Evolutionary conservation across 208 protist species (phyloP).

Genomic region (Crithidia acanthocephali): DNA sequence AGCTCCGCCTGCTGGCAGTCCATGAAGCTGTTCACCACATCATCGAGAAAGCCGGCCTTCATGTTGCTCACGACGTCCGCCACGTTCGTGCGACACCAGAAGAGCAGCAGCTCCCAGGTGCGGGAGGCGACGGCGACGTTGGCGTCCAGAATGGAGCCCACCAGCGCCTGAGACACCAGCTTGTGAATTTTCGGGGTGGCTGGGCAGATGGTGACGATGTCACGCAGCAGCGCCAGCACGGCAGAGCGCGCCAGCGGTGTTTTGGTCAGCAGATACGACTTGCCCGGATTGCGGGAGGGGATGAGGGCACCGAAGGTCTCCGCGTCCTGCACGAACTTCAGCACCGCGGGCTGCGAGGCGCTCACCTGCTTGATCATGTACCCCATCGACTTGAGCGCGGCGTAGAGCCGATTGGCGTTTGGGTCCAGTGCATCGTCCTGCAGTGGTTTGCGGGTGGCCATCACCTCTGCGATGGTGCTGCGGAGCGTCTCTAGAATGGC

Average conservation of each 20-base stretch:
- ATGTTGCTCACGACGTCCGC: constrained; percentile 62
- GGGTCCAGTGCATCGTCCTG: constrained; percentile 75
- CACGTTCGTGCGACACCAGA: constrained; percentile 67
- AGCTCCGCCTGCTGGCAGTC: constrained; percentile 52
- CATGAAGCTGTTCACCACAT: constrained; percentile 82
- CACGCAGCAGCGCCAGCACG: constrained; percentile 74
- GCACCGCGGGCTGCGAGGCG: constrained; percentile 51
- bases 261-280: constrained; percentile 50
- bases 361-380: constrained; percentile 85
- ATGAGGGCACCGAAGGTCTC: constrained; percentile 46
- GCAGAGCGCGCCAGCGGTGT: constrained; percentile 76
- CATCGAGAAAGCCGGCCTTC: constrained; percentile 63
- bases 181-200: constrained; percentile 58
- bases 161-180: constrained; percentile 55
- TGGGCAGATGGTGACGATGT: constrained; percentile 71
- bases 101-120: constrained; percentile 82
- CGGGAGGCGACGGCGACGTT: constrained; percentile 56
- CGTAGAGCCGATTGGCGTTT: constrained; percentile 66
- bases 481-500: constrained; percentile 49
- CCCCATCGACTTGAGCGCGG: constrained; percentile 68
- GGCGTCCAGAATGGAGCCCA: constrained; percentile 51
- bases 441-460: constrained; percentile 48
- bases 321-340: constrained; percentile 67
- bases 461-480: constrained; percentile 44
- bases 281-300: constrained; percentile 32